A percentile compares a stretch with the other conserved stretches of the same genome.
phyloP scores from a whole-genome alignment of 805 yeast species.

The Yamadazyma tumulicola region DNA sequence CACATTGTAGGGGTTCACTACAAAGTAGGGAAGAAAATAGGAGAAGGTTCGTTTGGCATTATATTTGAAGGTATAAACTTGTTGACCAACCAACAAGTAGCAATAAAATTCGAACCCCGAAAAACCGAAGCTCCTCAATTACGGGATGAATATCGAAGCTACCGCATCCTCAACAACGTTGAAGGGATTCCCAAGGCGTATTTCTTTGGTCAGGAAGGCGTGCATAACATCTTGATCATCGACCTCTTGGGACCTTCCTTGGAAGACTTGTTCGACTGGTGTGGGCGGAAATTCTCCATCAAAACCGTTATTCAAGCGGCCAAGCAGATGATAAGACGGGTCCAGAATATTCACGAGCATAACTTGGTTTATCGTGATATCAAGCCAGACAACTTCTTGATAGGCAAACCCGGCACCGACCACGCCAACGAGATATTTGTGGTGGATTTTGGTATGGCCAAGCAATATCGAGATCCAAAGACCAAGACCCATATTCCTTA shows the following conservation, averaged over 20 bases:
- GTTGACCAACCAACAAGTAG: conserved; percentile 61
- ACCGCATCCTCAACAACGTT: conserved; percentile 64
- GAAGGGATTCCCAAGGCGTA: conserved; percentile 80
- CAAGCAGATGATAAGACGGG: conserved; percentile 70
- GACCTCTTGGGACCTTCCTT: conserved; percentile 77
- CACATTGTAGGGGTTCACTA: conserved; percentile 60
- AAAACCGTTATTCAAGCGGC: conserved; percentile 74
- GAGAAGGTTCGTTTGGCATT: conserved; percentile 85
- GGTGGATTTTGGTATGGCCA: conserved; percentile 87
- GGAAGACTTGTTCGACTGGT: conserved; percentile 85
- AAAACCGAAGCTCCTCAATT: conserved; percentile 82
- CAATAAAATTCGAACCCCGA: conserved; percentile 78
- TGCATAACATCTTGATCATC: conserved; percentile 71
- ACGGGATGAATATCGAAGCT: conserved; percentile 77
- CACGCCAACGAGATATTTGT: conserved; percentile 68
- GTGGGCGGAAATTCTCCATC: conserved; percentile 69
- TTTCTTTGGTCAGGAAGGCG: conserved; percentile 82
- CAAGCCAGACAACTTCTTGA: conserved; percentile 78
- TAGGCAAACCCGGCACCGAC: conserved; percentile 57
- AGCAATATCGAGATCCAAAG: conserved; percentile 76
- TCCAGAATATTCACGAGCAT: conserved; percentile 71
- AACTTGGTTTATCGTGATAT: conserved; percentile 78
- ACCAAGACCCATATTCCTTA: conserved; percentile 81
- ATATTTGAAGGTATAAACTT: conserved; percentile 79
- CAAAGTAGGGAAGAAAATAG: conserved; percentile 78